Evolutionary conservation across 78 protist species (phyloP).

Genomic region (Monocercomonoides exilis): DNA sequence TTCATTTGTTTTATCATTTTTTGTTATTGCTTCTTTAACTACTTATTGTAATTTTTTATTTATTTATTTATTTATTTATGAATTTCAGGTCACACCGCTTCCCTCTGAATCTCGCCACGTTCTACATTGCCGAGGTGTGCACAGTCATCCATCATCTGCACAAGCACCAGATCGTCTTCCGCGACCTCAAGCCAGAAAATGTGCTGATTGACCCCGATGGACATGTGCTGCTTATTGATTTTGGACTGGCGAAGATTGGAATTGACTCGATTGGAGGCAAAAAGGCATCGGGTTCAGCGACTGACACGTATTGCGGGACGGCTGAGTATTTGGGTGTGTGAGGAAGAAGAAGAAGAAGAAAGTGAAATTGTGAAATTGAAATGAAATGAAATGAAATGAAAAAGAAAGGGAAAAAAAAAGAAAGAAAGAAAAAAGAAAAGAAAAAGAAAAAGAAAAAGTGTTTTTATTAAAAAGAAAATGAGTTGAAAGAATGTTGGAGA

Average conservation of each 20-base stretch:
- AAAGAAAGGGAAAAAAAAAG: no score
- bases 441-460: no score
- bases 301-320: constrained; percentile 1
- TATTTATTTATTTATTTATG: not conserved
- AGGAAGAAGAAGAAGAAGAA: no score
- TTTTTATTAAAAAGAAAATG: no score
- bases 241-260: constrained; percentile 5
- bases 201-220: not conserved
- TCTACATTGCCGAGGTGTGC: not conserved
- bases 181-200: constrained; percentile 5
- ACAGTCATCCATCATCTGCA: not conserved
- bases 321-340: constrained; percentile 8
- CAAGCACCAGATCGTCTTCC: constrained; percentile 4
- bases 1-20: no score
- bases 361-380: no score
- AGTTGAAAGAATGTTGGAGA: no score
- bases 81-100: not conserved
- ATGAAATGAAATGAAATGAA: no score
- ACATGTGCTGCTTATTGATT: not conserved
- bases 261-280: not conserved
- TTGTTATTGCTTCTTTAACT: no score
- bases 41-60: no score
- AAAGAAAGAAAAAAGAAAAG: no score
- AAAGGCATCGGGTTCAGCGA: not conserved
- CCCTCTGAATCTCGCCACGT: not conserved